Percentiles rank a stretch among this genome's conserved stretches.
phyloP scores from a whole-genome alignment of 495 filamentous ascomycete species.

The Ascodesmis nigricans region DNA sequence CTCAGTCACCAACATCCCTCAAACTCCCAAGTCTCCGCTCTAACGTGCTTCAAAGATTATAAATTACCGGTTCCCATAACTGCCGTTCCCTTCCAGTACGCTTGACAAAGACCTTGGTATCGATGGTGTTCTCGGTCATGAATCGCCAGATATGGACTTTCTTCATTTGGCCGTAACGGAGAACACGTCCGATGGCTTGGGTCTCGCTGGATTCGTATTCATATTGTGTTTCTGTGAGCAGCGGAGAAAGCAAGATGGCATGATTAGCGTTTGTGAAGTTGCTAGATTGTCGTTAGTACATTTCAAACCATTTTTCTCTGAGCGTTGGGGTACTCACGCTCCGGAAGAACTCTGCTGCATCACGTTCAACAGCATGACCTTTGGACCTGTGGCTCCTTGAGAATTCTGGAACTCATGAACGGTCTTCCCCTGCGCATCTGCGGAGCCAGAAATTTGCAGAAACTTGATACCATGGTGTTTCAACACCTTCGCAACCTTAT shows the following conservation, averaged over 20 bases:
- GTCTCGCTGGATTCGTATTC: constrained; percentile 38
- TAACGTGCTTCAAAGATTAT: not conserved
- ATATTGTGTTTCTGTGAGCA: constrained; percentile 31
- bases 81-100: constrained; percentile 16
- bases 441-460: constrained; percentile 12
- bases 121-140: constrained; percentile 38
- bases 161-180: constrained; percentile 45
- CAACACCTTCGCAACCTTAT: constrained; percentile 19
- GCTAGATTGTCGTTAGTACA: constrained; percentile 23
- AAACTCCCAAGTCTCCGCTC: no score
- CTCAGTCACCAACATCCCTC: no score
- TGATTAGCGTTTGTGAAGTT: constrained; percentile 62
- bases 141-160: constrained; percentile 50
- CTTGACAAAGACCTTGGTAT: constrained; percentile 42
- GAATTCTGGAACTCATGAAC: constrained; percentile 28
- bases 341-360: constrained; percentile 44
- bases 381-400: constrained; percentile 17
- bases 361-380: constrained; percentile 45
- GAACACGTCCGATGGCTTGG: constrained; percentile 49
- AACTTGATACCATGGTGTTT: constrained; percentile 12
- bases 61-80: not conserved
- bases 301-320: not conserved
- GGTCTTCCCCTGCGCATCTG: constrained; percentile 16
- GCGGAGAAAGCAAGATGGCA: constrained; percentile 48
- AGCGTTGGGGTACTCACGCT: constrained; percentile 29